A percentile compares a stretch with the other conserved stretches of the same genome.
Evolutionary conservation across 2,329 filamentous ascomycete species (phyloP).

Genomic region (Aschersonia sp.): DNA sequence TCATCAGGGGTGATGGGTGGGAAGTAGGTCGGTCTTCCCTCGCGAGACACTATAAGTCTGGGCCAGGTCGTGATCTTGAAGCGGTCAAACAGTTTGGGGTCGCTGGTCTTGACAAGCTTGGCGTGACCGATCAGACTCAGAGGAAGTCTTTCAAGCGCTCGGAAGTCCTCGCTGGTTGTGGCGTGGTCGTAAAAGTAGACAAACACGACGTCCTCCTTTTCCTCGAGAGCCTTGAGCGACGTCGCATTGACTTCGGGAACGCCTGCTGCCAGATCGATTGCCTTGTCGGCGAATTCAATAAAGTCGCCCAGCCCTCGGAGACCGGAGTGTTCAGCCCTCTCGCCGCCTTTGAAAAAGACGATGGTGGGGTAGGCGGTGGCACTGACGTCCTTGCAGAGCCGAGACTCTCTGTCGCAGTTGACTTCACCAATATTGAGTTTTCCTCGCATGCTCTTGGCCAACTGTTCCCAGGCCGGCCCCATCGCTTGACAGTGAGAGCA

Average conservation of each 20-base stretch:
- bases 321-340: constrained; percentile 85
- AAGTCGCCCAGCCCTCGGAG: constrained; percentile 87
- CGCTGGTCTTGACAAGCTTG: constrained; percentile 82
- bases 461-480: constrained; percentile 76
- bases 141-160: constrained; percentile 72
- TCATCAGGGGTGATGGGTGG: constrained; percentile 74
- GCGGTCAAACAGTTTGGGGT: constrained; percentile 57
- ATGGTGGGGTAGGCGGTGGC: constrained; percentile 77
- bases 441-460: constrained; percentile 83
- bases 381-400: constrained; percentile 83
- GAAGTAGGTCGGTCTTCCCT: constrained; percentile 84
- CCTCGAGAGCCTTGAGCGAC: constrained; percentile 68
- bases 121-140: constrained; percentile 83
- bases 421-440: constrained; percentile 89
- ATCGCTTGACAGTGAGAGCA: constrained; percentile 91
- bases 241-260: constrained; percentile 69
- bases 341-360: constrained; percentile 81
- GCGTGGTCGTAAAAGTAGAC: constrained; percentile 96
- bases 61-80: constrained; percentile 98
- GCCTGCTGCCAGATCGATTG: constrained; percentile 60
- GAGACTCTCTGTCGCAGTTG: constrained; percentile 75
- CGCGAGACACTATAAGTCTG: constrained; percentile 76
- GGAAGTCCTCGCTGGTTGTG: constrained; percentile 84
- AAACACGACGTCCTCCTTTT: constrained; percentile 92
- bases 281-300: constrained; percentile 73